phyloP scores from a whole-genome alignment of 805 yeast species.

The Wickerhamomyces sydowiorum region DNA sequence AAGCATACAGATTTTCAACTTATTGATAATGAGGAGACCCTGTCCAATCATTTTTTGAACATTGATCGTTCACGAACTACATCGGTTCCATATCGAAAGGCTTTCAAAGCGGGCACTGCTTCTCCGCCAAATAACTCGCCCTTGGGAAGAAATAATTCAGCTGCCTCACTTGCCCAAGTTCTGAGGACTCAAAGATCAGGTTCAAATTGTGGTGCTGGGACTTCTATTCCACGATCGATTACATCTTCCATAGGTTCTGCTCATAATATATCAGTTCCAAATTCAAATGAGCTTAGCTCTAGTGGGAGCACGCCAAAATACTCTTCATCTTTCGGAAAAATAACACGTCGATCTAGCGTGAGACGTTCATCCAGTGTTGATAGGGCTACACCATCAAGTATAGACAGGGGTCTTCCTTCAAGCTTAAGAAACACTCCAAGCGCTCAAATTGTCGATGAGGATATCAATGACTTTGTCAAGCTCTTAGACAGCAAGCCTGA shows the following conservation, averaged over 20 bases:
- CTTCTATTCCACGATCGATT: constrained; percentile 24
- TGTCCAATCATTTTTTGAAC: constrained; percentile 50
- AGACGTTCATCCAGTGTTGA: constrained; percentile 28
- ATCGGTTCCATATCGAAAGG: constrained; percentile 16
- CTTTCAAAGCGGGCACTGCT: constrained; percentile 31
- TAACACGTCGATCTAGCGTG: constrained; percentile 44
- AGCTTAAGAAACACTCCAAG: constrained; percentile 22
- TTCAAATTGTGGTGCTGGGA: constrained; percentile 11
- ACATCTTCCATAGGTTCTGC: constrained; percentile 20
- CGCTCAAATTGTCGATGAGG: constrained; percentile 45
- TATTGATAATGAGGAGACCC: constrained; percentile 58
- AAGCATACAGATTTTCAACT: constrained; percentile 62
- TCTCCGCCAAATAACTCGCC: constrained; percentile 23
- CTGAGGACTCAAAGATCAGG: constrained; percentile 35
- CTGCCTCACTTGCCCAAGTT: constrained; percentile 35
- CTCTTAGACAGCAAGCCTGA: constrained; percentile 63
- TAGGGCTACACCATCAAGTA: constrained; percentile 23
- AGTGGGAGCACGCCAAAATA: constrained; percentile 52
- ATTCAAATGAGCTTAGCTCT: constrained; percentile 26
- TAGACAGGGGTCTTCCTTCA: constrained; percentile 19
- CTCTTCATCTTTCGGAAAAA: constrained; percentile 69
- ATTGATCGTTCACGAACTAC: constrained; percentile 30
- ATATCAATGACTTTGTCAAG: constrained; percentile 63
- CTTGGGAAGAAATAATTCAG: constrained; percentile 37
- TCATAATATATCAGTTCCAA: constrained; percentile 16